phyloP scores from a whole-genome alignment of 768 basidiomycete genomes.

The Phaffia tasmanica region DNA sequence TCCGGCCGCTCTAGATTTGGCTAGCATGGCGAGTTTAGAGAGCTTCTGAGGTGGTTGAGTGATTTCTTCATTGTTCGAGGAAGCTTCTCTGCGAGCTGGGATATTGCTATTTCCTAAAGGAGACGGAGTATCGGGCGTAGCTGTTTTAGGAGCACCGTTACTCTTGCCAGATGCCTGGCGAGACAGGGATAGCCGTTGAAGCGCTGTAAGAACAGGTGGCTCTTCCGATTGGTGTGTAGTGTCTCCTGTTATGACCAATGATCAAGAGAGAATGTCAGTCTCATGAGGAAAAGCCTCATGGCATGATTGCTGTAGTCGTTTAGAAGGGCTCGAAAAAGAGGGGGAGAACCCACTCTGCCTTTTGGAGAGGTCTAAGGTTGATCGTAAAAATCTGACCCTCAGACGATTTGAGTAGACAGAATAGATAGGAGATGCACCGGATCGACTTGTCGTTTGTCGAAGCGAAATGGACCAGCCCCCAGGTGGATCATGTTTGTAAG shows the following conservation, averaged over 20 bases:
- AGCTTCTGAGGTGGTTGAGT: slow-evolving; percentile 14
- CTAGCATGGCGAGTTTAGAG: slow-evolving; percentile 25
- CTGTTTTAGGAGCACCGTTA: neutral
- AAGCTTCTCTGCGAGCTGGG: slow-evolving; percentile 12
- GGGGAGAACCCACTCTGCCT: too few species aligned
- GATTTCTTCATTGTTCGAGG: neutral
- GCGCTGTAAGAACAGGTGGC: slow-evolving; percentile 31
- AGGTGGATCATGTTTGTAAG: neutral
- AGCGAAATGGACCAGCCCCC: too few species aligned
- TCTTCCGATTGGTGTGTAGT: neutral
- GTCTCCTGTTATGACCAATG: too few species aligned
- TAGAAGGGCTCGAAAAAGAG: too few species aligned
- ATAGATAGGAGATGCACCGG: too few species aligned
- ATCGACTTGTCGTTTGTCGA: too few species aligned
- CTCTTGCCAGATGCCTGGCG: slow-evolving; percentile 44
- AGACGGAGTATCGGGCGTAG: slow-evolving; percentile 26
- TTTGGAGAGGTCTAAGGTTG: too few species aligned
- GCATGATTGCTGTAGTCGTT: too few species aligned
- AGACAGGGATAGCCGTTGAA: slow-evolving; percentile 44
- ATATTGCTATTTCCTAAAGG: slow-evolving; percentile 26
- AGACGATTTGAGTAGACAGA: neutral
- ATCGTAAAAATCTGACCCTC: too few species aligned
- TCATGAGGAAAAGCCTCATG: too few species aligned
- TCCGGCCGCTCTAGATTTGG: slow-evolving; percentile 17
- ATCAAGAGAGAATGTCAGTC: too few species aligned